Evolutionary conservation across 257 asterid species (phyloP).

Genomic region (Rubia yunnanensis): DNA sequence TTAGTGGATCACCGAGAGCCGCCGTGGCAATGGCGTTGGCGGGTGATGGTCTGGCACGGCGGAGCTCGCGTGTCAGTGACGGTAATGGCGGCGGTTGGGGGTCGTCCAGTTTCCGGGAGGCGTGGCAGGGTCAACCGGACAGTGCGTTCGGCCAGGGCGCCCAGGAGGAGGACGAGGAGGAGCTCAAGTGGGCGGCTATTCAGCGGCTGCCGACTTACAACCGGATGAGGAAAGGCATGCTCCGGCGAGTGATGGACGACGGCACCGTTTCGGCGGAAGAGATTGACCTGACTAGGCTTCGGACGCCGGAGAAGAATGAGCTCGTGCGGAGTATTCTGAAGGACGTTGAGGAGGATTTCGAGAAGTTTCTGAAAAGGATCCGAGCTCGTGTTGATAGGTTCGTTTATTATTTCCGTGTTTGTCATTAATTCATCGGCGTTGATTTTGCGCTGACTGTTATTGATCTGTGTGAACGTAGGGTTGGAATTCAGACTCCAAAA

Average conservation of each 20-base stretch:
- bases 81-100: conserved; percentile 3
- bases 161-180: conserved; percentile 62
- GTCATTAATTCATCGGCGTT: neutral
- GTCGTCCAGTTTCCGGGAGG: conserved; percentile 11
- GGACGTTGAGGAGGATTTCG: conserved; percentile 84
- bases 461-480: conserved; percentile 27
- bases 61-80: neutral
- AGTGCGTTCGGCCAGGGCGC: neutral
- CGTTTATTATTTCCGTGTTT: neutral
- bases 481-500: conserved; percentile 69
- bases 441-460: neutral
- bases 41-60: conserved; percentile 12
- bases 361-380: conserved; percentile 63
- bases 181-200: conserved; percentile 92
- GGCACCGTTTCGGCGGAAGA: conserved; percentile 15
- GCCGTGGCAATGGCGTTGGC: conserved; percentile 4
- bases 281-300: neutral
- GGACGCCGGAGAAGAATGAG: conserved; percentile 4
- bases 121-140: conserved; percentile 4
- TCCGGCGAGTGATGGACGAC: conserved; percentile 56
- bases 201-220: conserved; percentile 87
- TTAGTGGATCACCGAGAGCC: neutral
- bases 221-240: conserved; percentile 64
- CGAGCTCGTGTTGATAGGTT: conserved; percentile 80
- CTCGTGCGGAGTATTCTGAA: conserved; percentile 54